A percentile compares a stretch with the other conserved stretches of the same genome.
Evolutionary conservation across 129 eudicot species (phyloP).

Genomic region (Solidago caesia): DNA sequence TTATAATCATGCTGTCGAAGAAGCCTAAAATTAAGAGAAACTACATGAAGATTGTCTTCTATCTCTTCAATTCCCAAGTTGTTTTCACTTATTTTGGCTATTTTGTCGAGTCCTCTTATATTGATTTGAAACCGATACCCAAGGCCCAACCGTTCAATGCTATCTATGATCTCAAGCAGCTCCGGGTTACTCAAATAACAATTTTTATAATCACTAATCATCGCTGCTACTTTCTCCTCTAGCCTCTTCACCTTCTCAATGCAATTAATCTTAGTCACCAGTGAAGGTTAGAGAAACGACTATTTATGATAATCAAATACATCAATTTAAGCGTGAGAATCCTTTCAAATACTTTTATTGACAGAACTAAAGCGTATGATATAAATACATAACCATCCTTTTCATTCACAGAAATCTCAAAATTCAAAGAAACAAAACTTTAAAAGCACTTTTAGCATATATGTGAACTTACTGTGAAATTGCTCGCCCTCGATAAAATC

Average conservation of each 20-base stretch:
- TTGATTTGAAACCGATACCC: not conserved
- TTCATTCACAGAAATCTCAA: no score
- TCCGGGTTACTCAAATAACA: not conserved
- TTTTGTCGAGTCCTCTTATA: not conserved
- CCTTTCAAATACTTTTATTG: no score
- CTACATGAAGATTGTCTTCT: not conserved
- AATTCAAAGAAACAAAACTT: no score
- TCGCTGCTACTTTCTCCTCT: not conserved
- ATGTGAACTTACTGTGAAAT: no score
- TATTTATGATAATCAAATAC: no score
- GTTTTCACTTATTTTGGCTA: not conserved
- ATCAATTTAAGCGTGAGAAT: no score
- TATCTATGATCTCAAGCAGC: constrained; percentile 2
- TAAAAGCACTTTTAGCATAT: no score
- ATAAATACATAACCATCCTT: no score
- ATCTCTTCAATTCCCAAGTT: not conserved
- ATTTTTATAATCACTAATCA: not conserved
- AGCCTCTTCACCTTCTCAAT: not conserved
- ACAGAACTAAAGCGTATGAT: no score
- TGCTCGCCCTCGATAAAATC: no score
- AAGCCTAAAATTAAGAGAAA: constrained; percentile 7
- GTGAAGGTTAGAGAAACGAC: no score
- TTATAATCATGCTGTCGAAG: constrained; percentile 20
- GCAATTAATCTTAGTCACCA: not conserved
- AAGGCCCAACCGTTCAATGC: constrained; percentile 8